Evolutionary conservation across 345 rosid genomes (phyloP).

Genomic region (Draba incana): DNA sequence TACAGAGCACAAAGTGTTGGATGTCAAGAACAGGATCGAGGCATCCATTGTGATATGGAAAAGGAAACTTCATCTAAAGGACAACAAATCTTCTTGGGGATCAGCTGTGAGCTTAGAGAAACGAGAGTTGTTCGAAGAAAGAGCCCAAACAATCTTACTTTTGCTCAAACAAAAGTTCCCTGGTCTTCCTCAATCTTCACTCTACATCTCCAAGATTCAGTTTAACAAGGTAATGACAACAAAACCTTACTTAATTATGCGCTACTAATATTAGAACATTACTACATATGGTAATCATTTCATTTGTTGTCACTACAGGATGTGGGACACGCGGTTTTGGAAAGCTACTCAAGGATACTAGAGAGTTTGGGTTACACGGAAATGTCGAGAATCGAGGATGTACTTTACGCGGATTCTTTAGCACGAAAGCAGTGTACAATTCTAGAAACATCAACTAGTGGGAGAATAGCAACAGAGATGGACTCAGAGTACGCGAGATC

Average conservation of each 20-base stretch:
- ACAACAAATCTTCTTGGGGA: constrained; percentile 81
- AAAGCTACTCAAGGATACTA: constrained; percentile 85
- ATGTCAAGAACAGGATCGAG: constrained; percentile 83
- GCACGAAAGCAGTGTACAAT: constrained; percentile 37
- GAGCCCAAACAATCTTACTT: constrained; percentile 73
- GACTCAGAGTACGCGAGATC: constrained; percentile 17
- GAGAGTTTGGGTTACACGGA: constrained; percentile 79
- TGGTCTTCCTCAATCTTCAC: constrained; percentile 76
- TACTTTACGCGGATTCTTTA: constrained; percentile 58
- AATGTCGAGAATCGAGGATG: constrained; percentile 81
- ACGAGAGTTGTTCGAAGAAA: constrained; percentile 84
- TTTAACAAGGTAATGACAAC: constrained; percentile 55
- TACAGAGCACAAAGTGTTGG: constrained; percentile 75
- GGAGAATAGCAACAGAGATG: constrained; percentile 21
- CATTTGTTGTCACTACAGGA: constrained; percentile 55
- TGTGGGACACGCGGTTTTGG: constrained; percentile 81
- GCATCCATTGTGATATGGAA: constrained; percentile 89
- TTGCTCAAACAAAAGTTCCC: constrained; percentile 80
- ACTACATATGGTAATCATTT: constrained; percentile 42
- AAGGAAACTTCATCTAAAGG: constrained; percentile 73
- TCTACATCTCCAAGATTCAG: constrained; percentile 82
- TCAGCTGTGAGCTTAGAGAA: constrained; percentile 85
- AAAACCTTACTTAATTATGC: no score
- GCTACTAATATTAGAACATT: no score
- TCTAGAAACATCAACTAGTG: constrained; percentile 25